Conservation (phyloP, 2,329 filamentous ascomycete genomes). For the Neoscytalidium dimidiatum region DNA sequence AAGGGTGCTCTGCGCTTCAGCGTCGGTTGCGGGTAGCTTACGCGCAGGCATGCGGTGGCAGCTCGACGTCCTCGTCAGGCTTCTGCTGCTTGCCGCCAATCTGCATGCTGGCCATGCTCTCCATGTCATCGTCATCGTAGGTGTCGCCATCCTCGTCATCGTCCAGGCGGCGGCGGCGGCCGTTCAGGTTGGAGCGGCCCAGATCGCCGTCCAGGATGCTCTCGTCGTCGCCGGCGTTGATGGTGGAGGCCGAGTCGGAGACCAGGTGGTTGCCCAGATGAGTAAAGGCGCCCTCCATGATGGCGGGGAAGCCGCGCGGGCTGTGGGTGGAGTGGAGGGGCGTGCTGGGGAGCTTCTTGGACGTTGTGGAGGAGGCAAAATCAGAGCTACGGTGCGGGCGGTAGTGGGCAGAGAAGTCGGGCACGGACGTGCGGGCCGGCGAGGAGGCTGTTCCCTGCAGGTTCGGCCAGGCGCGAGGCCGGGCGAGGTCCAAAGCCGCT, state of each 20-base stretch:
- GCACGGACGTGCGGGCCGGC: conserved; percentile 5
- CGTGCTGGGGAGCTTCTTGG: conserved; percentile 16
- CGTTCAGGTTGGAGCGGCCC: conserved; percentile 60
- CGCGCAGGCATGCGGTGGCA: conserved; percentile 94
- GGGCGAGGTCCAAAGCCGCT: neutral
- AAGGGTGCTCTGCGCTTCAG: conserved; percentile 16
- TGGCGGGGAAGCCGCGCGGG: conserved; percentile 21
- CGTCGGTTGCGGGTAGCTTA: conserved; percentile 45
- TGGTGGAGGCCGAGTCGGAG: conserved; percentile 80
- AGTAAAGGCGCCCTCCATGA: conserved; percentile 85
- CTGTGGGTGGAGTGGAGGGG: conserved; percentile 19
- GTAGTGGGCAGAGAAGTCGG: conserved; percentile 17
- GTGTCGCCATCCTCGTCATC: conserved; percentile 87
- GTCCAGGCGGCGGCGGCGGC: conserved; percentile 64
- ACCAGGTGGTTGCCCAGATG: conserved; percentile 85
- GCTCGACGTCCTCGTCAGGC: conserved; percentile 76
- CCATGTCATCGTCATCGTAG: conserved; percentile 72
- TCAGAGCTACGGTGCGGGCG: conserved; percentile 15
- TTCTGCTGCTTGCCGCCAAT: conserved; percentile 64
- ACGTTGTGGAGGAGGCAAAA: conserved; percentile 17
- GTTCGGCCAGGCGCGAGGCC: neutral
- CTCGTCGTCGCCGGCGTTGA: conserved; percentile 90
- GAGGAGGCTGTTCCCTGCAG: neutral
- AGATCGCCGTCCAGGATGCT: conserved; percentile 71
- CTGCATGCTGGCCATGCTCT: conserved; percentile 77